Conservation (phyloP, 2,329 filamentous ascomycete genomes). For the Botrytis fragariae region DNA sequence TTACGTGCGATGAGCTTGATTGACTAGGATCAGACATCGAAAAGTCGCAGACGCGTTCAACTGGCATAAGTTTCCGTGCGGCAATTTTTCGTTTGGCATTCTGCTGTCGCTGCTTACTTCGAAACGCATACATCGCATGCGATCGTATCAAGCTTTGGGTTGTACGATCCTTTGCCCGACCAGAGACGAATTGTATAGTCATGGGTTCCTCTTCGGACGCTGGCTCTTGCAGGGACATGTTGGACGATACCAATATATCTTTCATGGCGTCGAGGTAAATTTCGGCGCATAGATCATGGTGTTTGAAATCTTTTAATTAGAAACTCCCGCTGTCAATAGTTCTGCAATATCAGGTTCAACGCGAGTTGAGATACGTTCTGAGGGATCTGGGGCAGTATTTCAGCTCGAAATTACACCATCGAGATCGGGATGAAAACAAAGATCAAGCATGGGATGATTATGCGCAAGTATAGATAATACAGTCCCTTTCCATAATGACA, state of each 20-base stretch:
- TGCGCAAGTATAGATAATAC: background rate
- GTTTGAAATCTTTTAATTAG: background rate
- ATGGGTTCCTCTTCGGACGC: background rate
- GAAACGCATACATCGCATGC: slow-evolving; percentile 4
- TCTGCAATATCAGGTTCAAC: background rate
- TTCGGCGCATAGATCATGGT: background rate
- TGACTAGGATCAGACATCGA: background rate
- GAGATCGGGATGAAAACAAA: background rate
- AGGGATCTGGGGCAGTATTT: background rate
- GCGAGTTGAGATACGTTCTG: background rate
- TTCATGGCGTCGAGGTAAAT: background rate
- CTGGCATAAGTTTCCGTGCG: background rate
- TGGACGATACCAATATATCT: background rate
- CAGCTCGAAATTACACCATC: background rate
- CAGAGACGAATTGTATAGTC: background rate
- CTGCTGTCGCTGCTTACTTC: background rate
- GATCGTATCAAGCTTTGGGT: slow-evolving; percentile 4
- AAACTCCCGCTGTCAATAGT: background rate
- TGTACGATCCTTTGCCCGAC: background rate
- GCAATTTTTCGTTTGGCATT: background rate
- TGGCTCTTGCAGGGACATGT: background rate
- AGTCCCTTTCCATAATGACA: background rate
- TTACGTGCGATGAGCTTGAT: background rate
- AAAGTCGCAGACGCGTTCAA: background rate
- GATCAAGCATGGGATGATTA: background rate